These are phyloP conservation scores for Aschersonia sp. DNA, from an alignment of 2,329 filamentous ascomycete species.

Conservation along the genomic window DNA sequence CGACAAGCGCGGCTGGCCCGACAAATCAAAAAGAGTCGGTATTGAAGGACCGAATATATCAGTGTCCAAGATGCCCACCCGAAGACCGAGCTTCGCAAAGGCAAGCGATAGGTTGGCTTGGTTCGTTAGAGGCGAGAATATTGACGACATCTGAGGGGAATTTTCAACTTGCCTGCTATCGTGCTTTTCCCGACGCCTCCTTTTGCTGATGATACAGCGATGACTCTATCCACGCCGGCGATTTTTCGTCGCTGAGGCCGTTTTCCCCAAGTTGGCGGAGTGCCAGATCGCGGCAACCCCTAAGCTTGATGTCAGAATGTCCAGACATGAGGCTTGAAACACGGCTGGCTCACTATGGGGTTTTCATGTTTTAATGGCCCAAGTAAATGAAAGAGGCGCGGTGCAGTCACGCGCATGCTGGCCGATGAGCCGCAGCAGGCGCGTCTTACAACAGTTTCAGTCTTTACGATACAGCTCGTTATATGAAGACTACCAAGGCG, in stretches of 20 bases:
- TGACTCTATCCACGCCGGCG: slow-evolving; percentile 73
- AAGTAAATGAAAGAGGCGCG: slow-evolving; percentile 19
- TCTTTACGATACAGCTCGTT: no score
- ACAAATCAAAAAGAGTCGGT: slow-evolving; percentile 74
- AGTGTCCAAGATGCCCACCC: slow-evolving; percentile 80
- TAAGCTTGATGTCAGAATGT: slow-evolving; percentile 19
- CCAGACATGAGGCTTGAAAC: fast-evolving
- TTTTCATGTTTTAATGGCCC: slow-evolving; percentile 56
- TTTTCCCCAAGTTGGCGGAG: slow-evolving; percentile 43
- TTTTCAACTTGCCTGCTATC: slow-evolving; percentile 49
- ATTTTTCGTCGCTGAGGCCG: slow-evolving; percentile 73
- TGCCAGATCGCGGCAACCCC: slow-evolving; percentile 72
- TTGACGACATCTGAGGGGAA: background rate
- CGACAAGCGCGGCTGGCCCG: slow-evolving; percentile 64
- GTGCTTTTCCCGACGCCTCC: slow-evolving; percentile 98
- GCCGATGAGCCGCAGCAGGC: no score
- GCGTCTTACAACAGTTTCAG: no score
- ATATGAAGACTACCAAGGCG: no score
- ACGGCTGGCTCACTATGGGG: slow-evolving; percentile 47
- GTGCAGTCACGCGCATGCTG: slow-evolving; percentile 22
- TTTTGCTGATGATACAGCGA: slow-evolving; percentile 94
- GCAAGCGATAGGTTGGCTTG: slow-evolving; percentile 70
- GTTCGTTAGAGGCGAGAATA: background rate
- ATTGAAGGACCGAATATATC: slow-evolving; percentile 96
- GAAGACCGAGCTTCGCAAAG: slow-evolving; percentile 68